Base-by-base conservation (phyloP, 805 yeast species). In the Saccharomycopsis sp. region DNA sequence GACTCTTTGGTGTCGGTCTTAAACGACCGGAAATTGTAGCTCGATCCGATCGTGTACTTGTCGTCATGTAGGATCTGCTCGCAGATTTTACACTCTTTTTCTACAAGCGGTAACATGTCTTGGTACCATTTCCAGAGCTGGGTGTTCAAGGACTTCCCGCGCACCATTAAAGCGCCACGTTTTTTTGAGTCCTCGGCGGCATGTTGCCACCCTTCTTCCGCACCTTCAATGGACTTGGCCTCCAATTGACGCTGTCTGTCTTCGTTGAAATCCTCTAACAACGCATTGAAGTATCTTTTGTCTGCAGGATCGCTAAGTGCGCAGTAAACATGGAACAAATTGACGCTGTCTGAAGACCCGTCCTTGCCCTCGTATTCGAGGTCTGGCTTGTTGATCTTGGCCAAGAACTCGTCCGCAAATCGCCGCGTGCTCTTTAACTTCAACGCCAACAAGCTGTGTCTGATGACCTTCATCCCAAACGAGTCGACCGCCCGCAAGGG, bases 151-250 rank as follows among this genome's bases (percentile, higher is more conserved):
- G 82, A 79, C 59, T 82, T 80, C 52, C 82, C 80, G 44, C 83
- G 70, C 2, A 82, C 69, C 56, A 80, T 67, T 29, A 70, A 58
- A 12, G 78, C 82, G 22, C 89, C 89, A 63, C 86, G 77, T 53
- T 78, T 76, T 59, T 76, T 75, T 67, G 83, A 77, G 56, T 81
- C 83, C 65, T 89, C 96, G 64, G 81, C 86, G 63, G 85, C 92
- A 64, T 84, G 85, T 68, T 83, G 85, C 99, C 99, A 93, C 69
- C 88, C 86, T 66, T 86, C 89, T 62, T 81, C 83, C 0, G 98
- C 96, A 1, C 93, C 92, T 63, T 87, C 92, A 1, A 88, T 76
- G 2, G 96, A 93, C 59, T 87, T 79, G 19, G 82, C 75, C 71
- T 94, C 99, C 35, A 94, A 69, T 34, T 79, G 79, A 52, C 81